phyloP scores from a whole-genome alignment of 176 grass and related monocot species.

The Lolium multiflorum region DNA sequence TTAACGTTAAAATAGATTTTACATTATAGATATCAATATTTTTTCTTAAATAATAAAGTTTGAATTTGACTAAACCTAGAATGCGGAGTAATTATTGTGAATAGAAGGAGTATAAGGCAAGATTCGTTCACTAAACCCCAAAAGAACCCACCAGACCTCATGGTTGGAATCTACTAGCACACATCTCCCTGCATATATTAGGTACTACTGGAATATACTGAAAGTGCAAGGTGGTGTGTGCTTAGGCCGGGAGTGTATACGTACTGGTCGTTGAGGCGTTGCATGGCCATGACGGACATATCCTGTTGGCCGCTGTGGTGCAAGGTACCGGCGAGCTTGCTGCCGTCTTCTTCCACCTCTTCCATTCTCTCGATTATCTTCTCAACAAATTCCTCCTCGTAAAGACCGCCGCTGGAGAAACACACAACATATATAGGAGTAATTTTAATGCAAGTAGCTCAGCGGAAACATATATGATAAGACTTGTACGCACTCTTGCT shows the following conservation, averaged over 20 bases:
- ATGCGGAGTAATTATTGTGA: no score
- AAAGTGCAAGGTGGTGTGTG: neutral
- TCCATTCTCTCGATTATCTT: slow-evolving; percentile 33
- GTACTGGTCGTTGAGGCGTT: slow-evolving; percentile 62
- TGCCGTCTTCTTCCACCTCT: neutral
- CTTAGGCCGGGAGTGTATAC: neutral
- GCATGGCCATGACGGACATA: slow-evolving; percentile 60
- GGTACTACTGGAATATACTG: neutral
- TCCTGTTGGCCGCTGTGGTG: slow-evolving; percentile 43
- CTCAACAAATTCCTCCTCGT: neutral
- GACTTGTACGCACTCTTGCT: slow-evolving; percentile 38
- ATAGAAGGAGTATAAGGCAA: no score
- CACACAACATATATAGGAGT: neutral
- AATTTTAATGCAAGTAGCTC: no score
- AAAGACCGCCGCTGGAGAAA: slow-evolving; percentile 43
- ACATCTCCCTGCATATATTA: no score
- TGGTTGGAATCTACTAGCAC: neutral
- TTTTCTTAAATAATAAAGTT: no score
- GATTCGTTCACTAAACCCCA: neutral
- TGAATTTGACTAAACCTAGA: no score
- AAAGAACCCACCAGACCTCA: neutral
- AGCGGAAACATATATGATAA: neutral
- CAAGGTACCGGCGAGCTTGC: slow-evolving; percentile 30
- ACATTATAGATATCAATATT: no score
- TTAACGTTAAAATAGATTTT: no score